phyloP scores from a whole-genome alignment of 2,329 filamentous ascomycete species.

The Colletotrichum kahawae region DNA sequence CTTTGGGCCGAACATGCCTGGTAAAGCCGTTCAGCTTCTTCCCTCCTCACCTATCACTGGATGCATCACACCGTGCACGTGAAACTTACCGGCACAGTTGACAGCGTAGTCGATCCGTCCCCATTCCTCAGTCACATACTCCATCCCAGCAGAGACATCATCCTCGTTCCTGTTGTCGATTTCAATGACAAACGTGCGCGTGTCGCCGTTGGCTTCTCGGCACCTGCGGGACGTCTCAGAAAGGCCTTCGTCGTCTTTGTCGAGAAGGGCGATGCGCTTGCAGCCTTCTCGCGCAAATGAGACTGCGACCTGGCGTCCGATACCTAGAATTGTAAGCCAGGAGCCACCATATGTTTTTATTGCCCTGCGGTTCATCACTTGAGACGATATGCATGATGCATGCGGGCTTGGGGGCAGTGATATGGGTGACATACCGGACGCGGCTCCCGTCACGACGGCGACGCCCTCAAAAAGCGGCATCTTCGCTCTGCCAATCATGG shows the following conservation, averaged over 20 bases:
- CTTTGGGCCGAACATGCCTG: conserved; percentile 42
- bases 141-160: conserved; percentile 38
- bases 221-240: conserved; percentile 36
- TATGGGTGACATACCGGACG: conserved; percentile 29
- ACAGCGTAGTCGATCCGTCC: conserved; percentile 51
- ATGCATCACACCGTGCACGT: not conserved
- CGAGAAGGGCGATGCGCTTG: conserved; percentile 43
- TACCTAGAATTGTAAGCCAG: conserved; percentile 34
- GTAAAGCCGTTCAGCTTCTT: not conserved
- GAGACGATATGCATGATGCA: not conserved
- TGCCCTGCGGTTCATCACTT: not conserved
- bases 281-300: conserved; percentile 51
- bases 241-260: conserved; percentile 36
- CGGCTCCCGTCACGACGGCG: conserved; percentile 35
- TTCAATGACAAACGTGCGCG: conserved; percentile 28
- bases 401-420: not conserved
- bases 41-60: not conserved
- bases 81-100: conserved; percentile 43
- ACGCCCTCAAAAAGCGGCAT: conserved; percentile 33
- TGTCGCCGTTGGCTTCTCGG: conserved; percentile 29
- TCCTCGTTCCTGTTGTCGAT: conserved; percentile 40
- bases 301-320: conserved; percentile 45
- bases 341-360: not conserved
- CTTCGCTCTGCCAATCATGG: not conserved
- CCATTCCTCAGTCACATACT: conserved; percentile 34